A percentile compares a stretch with the other conserved stretches of the same genome.
These are phyloP conservation scores for Hypoxylon trugodes DNA, from an alignment of 495 filamentous ascomycete species.

Conservation along the genomic window DNA sequence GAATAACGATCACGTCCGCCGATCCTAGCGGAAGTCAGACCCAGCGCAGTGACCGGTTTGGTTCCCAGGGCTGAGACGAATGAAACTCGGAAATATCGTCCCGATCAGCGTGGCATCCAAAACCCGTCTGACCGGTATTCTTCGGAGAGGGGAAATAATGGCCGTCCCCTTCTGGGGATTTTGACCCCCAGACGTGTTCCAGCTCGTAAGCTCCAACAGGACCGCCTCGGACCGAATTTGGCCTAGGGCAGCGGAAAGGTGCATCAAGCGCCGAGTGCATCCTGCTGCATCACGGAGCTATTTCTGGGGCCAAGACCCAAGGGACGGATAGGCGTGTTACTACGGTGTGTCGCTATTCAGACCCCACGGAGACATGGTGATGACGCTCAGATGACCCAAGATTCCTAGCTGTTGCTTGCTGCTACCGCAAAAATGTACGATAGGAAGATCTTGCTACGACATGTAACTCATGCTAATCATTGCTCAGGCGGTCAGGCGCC, in stretches of 20 bases:
- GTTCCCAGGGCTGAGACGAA: constrained; percentile 38
- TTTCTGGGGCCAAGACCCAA: constrained; percentile 29
- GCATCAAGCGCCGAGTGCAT: constrained; percentile 34
- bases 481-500: constrained; percentile 38
- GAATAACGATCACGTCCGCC: constrained; percentile 22
- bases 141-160: constrained; percentile 10
- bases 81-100: constrained; percentile 36
- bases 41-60: constrained; percentile 20
- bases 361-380: constrained; percentile 39
- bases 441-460: constrained; percentile 38
- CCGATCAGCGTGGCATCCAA: constrained; percentile 36
- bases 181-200: not conserved
- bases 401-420: constrained; percentile 26
- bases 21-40: constrained; percentile 27
- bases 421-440: constrained; percentile 38
- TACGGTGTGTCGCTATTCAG: constrained; percentile 36
- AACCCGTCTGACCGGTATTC: constrained; percentile 34
- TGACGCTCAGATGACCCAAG: constrained; percentile 44
- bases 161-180: constrained; percentile 3
- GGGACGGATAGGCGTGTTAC: constrained; percentile 23
- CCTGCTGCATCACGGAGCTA: constrained; percentile 33
- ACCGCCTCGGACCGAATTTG: constrained; percentile 37
- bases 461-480: constrained; percentile 34
- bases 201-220: constrained; percentile 29
- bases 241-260: constrained; percentile 37